Base-by-base conservation (phyloP, 192 early-diverging fungal species). In the Coemansia sp. region DNA sequence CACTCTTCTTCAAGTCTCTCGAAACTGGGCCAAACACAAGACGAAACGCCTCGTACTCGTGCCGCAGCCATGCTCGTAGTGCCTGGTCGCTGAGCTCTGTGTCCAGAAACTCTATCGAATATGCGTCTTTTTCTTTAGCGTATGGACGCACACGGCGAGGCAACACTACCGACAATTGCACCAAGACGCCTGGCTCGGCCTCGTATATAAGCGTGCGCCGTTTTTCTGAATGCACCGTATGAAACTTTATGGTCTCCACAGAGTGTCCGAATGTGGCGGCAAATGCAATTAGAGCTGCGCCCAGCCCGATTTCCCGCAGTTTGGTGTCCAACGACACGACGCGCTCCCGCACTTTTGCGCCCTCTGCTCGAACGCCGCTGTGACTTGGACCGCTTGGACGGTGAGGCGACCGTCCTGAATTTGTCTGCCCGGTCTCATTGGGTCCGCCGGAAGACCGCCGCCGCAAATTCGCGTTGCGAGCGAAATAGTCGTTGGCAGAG, bases 321-420 rank as follows among this genome's bases (percentile, higher is more conserved):
- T 90, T 88, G 34, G 83, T 83, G 64, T 91, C 89, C 58, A 89
- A 66, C n/a, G 88, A 86, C 6, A 90, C 87, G 5, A 85, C 85
- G 26, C 78, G 72, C 21, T 81, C 78, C 11, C 11, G 50, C 50
- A 12, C 21, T 37, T 59, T 37, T 26, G 21, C 37, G 21, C 47
- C 57, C 15, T 44, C 40, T 38, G 6, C 49, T 7, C 34, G 59
- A 26, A 22, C 37, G 40, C 49, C n/a, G 65, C n/a, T 19, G 40
- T 31, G 28, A 5, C 28, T 31, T 6, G 28, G 28, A 31, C 28
- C 49, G 25, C 14, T 55, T 15, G 34, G 47, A 57, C 37, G 57
- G 14, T 59, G 57, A 11, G 37, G 37, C 14, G 57, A 26, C 12
- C 21, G 37, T 21, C 57, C 20, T 11, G 50, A 6, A 3, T 20